Conservation (phyloP, 2,329 filamentous ascomycete genomes). For the Dryadomyces quercus-mongolicae region DNA sequence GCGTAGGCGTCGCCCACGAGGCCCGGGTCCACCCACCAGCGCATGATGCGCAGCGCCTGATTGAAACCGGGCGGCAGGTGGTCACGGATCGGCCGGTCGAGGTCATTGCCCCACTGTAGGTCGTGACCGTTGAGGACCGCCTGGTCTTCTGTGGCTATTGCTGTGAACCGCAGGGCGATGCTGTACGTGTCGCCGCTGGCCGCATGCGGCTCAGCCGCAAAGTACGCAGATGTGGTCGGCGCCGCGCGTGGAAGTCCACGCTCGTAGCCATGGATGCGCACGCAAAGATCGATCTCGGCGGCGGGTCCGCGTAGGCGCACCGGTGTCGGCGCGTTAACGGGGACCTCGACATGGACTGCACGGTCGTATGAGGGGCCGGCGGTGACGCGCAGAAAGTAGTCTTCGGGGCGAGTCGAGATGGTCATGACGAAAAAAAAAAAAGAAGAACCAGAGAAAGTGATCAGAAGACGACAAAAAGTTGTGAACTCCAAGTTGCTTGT, state of each 20-base stretch:
- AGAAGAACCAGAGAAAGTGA: neutral
- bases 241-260: constrained; percentile 59
- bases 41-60: constrained; percentile 73
- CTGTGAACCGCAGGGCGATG: constrained; percentile 67
- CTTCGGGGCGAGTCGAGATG: constrained; percentile 22
- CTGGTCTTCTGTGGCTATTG: constrained; percentile 31
- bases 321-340: constrained; percentile 58
- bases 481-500: neutral
- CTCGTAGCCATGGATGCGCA: constrained; percentile 55
- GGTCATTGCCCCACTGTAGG: constrained; percentile 90
- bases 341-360: constrained; percentile 58
- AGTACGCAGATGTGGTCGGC: constrained; percentile 64
- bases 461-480: neutral
- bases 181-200: constrained; percentile 68
- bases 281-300: constrained; percentile 55
- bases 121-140: constrained; percentile 52
- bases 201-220: constrained; percentile 55
- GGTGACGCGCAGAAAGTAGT: constrained; percentile 72
- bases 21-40: constrained; percentile 84
- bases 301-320: constrained; percentile 50
- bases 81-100: constrained; percentile 81
- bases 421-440: constrained; percentile 2
- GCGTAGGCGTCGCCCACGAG: constrained; percentile 83
- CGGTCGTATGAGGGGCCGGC: constrained; percentile 67
- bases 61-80: constrained; percentile 76